These are phyloP conservation scores for Lactarius pseudohatsudake DNA, from an alignment of 768 basidiomycete genomes.

Conservation along the genomic window DNA sequence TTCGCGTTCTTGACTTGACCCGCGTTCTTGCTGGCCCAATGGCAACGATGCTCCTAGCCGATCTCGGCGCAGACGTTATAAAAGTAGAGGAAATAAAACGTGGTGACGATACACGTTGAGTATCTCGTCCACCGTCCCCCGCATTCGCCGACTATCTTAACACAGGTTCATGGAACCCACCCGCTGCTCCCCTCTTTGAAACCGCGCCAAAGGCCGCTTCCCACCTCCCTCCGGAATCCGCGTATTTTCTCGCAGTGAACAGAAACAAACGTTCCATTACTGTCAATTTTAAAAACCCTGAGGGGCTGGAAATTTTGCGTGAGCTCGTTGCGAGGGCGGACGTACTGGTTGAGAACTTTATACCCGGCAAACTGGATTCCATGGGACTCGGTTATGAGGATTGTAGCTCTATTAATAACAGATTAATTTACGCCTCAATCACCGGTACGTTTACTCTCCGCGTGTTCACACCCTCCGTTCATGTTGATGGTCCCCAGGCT, in stretches of 20 bases:
- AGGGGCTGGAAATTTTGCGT: slow-evolving; percentile 73
- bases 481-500: slow-evolving; percentile 46
- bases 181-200: slow-evolving; percentile 41
- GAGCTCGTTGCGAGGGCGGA: slow-evolving; percentile 74
- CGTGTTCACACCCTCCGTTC: not conserved
- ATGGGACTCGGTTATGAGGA: slow-evolving; percentile 88
- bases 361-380: slow-evolving; percentile 79
- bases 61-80: slow-evolving; percentile 90
- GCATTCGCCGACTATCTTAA: not conserved
- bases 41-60: slow-evolving; percentile 91
- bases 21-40: slow-evolving; percentile 91
- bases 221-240: slow-evolving; percentile 84
- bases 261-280: slow-evolving; percentile 89
- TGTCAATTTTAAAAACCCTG: slow-evolving; percentile 78
- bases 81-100: slow-evolving; percentile 80
- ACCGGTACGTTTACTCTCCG: slow-evolving; percentile 55
- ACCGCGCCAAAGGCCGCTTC: slow-evolving; percentile 50
- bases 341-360: slow-evolving; percentile 86
- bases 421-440: slow-evolving; percentile 85
- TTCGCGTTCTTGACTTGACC: slow-evolving; percentile 86
- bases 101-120: slow-evolving; percentile 85
- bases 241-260: slow-evolving; percentile 89
- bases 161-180: slow-evolving; percentile 39
- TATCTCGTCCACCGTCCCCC: slow-evolving; percentile 29
- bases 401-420: slow-evolving; percentile 72